These are phyloP conservation scores for Aspergillus flavus DNA, from an alignment of 2,329 filamentous ascomycete species.

Conservation along the genomic window DNA sequence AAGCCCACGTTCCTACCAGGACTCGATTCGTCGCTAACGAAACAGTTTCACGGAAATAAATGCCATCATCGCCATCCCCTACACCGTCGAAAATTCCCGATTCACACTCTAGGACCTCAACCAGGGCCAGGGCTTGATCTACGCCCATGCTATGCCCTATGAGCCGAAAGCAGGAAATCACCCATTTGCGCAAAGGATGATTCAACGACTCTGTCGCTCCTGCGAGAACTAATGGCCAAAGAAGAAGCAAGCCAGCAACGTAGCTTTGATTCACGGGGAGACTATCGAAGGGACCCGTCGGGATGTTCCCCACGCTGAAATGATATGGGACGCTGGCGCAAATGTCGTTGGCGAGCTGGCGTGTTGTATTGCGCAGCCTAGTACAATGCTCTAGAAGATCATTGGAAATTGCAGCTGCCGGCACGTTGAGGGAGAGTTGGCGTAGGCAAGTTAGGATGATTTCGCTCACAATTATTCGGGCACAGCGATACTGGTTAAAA, in stretches of 20 bases:
- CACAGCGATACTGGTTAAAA: constrained; percentile 64
- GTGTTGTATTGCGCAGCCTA: constrained; percentile 30
- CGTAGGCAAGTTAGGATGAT: constrained; percentile 44
- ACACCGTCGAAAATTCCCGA: constrained; percentile 28
- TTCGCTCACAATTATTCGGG: constrained; percentile 57
- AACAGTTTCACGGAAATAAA: constrained; percentile 16
- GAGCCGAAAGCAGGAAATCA: constrained; percentile 32
- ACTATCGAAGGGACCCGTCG: constrained; percentile 11
- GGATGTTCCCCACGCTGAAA: constrained; percentile 29
- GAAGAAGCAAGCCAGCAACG: constrained; percentile 36
- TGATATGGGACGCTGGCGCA: constrained; percentile 42
- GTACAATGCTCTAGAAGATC: constrained; percentile 36
- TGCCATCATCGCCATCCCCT: constrained; percentile 23
- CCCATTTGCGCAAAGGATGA: constrained; percentile 36
- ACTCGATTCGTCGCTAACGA: constrained; percentile 17
- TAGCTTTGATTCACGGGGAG: constrained; percentile 30
- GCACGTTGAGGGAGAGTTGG: constrained; percentile 26
- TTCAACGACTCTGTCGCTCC: constrained; percentile 33
- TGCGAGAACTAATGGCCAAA: constrained; percentile 43
- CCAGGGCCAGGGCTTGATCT: constrained; percentile 41
- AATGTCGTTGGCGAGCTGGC: constrained; percentile 37
- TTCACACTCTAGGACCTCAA: constrained; percentile 34
- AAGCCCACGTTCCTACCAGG: constrained; percentile 18
- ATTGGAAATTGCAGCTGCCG: constrained; percentile 24
- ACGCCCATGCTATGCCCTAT: constrained; percentile 42